Conservation (phyloP, 768 basidiomycete genomes). For the Podaxis sp. region DNA sequence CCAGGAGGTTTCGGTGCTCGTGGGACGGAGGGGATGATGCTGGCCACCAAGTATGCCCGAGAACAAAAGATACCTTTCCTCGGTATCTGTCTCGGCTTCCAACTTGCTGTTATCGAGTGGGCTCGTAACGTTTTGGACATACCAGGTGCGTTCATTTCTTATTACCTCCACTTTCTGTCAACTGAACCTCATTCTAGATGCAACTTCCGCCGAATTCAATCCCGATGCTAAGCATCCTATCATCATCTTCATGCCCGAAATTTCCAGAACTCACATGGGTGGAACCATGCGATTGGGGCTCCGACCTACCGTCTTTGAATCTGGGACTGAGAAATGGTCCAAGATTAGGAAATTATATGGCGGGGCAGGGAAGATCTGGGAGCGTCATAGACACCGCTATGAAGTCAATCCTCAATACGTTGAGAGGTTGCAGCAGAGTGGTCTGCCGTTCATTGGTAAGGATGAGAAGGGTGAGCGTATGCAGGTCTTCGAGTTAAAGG, state of each 20-base stretch:
- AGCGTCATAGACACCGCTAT: conserved; percentile 92
- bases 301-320: conserved; percentile 89
- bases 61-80: conserved; percentile 95
- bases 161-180: neutral
- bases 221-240: conserved; percentile 62
- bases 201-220: conserved; percentile 83
- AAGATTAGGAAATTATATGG: conserved; percentile 81
- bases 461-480: conserved; percentile 97
- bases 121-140: conserved; percentile 80
- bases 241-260: conserved; percentile 98
- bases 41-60: conserved; percentile 96
- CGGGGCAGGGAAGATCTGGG: conserved; percentile 82
- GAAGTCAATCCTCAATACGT: conserved; percentile 94
- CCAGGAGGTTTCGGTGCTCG: conserved; percentile 95
- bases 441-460: conserved; percentile 70
- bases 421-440: conserved; percentile 62
- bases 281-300: conserved; percentile 99
- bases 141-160: conserved; percentile 42
- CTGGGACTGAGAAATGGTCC: conserved; percentile 67
- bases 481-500: conserved; percentile 88
- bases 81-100: conserved; percentile 97
- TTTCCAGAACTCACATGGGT: conserved; percentile 96
- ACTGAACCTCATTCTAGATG: conserved; percentile 44
- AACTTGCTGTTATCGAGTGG: conserved; percentile 95
- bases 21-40: conserved; percentile 96